These are phyloP conservation scores for Phytopythium helicoides DNA, from an alignment of 352 stramenopile genomes.

Conservation along the genomic window DNA sequence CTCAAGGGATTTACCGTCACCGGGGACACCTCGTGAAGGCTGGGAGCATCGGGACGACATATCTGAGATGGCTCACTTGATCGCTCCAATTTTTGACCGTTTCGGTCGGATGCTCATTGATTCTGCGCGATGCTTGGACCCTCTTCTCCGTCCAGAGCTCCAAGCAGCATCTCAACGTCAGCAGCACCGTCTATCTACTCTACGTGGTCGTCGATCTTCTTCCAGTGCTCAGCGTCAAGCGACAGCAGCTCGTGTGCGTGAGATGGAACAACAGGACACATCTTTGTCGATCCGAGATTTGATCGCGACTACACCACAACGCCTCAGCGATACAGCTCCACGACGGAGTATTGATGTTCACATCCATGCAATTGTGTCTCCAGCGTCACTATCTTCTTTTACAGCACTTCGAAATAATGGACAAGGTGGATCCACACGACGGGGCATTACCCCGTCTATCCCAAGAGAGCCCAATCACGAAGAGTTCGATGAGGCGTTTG, in stretches of 20 bases:
- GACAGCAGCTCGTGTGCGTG: slow-evolving; percentile 1
- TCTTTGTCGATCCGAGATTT: slow-evolving; percentile 60
- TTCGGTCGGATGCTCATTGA: slow-evolving; percentile 74
- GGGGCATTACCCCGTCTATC: not conserved
- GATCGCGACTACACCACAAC: slow-evolving; percentile 38
- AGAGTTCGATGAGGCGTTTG: slow-evolving; percentile 41
- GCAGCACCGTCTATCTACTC: slow-evolving; percentile 21
- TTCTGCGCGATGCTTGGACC: slow-evolving; percentile 56
- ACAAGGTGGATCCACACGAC: slow-evolving; percentile 7
- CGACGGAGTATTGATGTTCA: slow-evolving; percentile 84
- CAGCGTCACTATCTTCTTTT: slow-evolving; percentile 68
- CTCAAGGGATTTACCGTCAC: no score
- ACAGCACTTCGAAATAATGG: slow-evolving; percentile 16
- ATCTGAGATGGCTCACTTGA: slow-evolving; percentile 63
- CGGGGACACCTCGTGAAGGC: no score
- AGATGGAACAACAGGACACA: slow-evolving; percentile 44
- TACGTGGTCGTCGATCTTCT: slow-evolving; percentile 8
- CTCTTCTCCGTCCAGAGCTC: slow-evolving; percentile 56
- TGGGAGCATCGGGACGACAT: slow-evolving; percentile 28
- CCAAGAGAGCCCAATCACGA: slow-evolving; percentile 6
- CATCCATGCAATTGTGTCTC: slow-evolving; percentile 84
- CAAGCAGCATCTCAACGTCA: slow-evolving; percentile 31
- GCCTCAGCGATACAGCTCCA: slow-evolving; percentile 21
- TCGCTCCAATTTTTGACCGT: slow-evolving; percentile 78
- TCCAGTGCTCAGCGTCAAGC: slow-evolving; percentile 2